Evolutionary conservation across 1,139 yeast genomes (phyloP).

Genomic region (Nakaseomyces nivariensis): DNA sequence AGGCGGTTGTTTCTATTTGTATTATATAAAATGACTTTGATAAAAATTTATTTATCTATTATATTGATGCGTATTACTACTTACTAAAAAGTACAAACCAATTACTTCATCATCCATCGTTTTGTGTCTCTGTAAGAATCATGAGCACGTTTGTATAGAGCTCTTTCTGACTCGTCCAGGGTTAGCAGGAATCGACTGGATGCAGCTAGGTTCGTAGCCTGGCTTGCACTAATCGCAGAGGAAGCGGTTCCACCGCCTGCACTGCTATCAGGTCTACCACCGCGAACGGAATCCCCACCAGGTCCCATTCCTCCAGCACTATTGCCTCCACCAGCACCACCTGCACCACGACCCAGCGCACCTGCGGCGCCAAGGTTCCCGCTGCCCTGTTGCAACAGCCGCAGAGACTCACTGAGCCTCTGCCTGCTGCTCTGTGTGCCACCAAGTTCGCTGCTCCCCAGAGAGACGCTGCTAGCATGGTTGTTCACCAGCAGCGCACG

Average conservation of each 20-base stretch:
- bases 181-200: conserved; percentile 40
- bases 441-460: conserved; percentile 3
- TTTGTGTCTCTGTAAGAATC: conserved; percentile 55
- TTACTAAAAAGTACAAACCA: neutral
- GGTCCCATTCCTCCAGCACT: neutral
- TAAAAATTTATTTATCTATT: neutral
- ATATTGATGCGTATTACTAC: neutral
- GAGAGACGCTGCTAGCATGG: conserved; percentile 38
- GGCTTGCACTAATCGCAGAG: conserved; percentile 5
- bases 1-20: neutral
- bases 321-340: neutral
- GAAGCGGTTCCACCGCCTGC: neutral
- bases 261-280: neutral
- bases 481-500: conserved; percentile 66
- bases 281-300: neutral
- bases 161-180: conserved; percentile 68
- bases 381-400: neutral
- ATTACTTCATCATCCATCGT: conserved; percentile 40
- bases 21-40: neutral
- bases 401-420: conserved; percentile 5
- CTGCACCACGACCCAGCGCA: neutral
- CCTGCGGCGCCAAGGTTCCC: neutral
- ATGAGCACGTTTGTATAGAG: conserved; percentile 47
- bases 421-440: neutral
- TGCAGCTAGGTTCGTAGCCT: conserved; percentile 4